These are phyloP conservation scores for Dictyostelium brefeldianum DNA, from an alignment of 78 protist species.

Conservation along the genomic window DNA sequence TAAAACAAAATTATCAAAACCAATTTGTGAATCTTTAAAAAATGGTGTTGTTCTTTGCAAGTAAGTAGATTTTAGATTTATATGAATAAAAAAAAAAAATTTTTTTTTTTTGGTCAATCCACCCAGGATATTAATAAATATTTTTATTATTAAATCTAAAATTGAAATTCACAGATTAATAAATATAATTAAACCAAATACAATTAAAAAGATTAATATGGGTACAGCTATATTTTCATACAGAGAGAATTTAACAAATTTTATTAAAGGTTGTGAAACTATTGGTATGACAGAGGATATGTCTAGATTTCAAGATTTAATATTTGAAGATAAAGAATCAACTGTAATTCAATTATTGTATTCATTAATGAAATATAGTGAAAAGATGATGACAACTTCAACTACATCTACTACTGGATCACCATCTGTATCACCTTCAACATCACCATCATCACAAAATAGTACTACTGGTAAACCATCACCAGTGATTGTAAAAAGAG, in stretches of 20 bases:
- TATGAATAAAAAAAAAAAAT: not conserved
- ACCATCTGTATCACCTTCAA: not conserved
- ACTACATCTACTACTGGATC: slow-evolving; percentile 8
- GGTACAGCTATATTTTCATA: slow-evolving; percentile 17
- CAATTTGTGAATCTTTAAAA: slow-evolving; percentile 45
- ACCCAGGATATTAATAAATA: not conserved
- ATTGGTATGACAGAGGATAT: slow-evolving; percentile 46
- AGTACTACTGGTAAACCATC: slow-evolving; percentile 16
- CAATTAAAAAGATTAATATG: slow-evolving; percentile 50
- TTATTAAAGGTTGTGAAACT: slow-evolving; percentile 43
- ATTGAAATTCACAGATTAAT: slow-evolving; percentile 1
- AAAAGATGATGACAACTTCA: slow-evolving; percentile 11
- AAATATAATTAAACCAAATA: slow-evolving; percentile 66
- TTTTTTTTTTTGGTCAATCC: not conserved
- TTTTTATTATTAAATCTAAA: not conserved
- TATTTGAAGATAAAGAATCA: slow-evolving; percentile 30
- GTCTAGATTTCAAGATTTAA: slow-evolving; percentile 24
- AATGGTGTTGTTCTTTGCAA: slow-evolving; percentile 70
- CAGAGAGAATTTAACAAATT: slow-evolving; percentile 46
- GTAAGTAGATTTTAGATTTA: slow-evolving; percentile 25
- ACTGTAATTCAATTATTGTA: not conserved
- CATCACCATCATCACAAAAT: not conserved
- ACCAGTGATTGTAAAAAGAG: not conserved
- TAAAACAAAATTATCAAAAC: slow-evolving; percentile 34
- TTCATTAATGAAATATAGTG: slow-evolving; percentile 31